Evolutionary conservation across 148 eudicot species (phyloP).

Genomic region (Euryodendron excelsum): DNA sequence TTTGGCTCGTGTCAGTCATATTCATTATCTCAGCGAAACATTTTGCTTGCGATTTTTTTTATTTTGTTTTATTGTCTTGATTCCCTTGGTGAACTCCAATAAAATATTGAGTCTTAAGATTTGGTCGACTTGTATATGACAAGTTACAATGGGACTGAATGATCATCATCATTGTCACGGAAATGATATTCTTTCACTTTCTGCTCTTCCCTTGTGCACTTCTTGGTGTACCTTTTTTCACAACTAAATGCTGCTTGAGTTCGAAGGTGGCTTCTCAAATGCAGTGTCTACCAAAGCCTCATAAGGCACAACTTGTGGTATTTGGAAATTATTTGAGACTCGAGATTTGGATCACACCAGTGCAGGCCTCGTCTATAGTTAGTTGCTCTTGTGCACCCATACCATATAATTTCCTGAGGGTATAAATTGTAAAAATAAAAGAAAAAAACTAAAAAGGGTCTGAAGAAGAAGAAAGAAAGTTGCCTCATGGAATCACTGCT

Average conservation of each 20-base stretch:
- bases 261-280: neutral
- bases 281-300: neutral
- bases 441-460: neutral
- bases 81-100: no score
- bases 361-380: no score
- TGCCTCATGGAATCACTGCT: neutral
- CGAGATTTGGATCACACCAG: neutral
- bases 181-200: neutral
- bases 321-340: no score
- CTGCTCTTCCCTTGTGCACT: neutral
- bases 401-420: neutral
- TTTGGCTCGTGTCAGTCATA: neutral
- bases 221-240: neutral
- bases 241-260: neutral
- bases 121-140: no score
- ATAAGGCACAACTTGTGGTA: neutral
- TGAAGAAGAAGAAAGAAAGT: neutral
- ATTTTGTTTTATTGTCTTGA: no score
- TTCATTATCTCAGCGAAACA: conserved; percentile 1
- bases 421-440: no score
- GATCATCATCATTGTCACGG: neutral
- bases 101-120: no score
- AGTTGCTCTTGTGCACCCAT: neutral
- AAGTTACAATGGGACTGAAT: neutral
- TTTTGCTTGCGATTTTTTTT: neutral